These are phyloP conservation scores for Suillus discolor DNA, from an alignment of 768 basidiomycete species.

Conservation along the genomic window DNA sequence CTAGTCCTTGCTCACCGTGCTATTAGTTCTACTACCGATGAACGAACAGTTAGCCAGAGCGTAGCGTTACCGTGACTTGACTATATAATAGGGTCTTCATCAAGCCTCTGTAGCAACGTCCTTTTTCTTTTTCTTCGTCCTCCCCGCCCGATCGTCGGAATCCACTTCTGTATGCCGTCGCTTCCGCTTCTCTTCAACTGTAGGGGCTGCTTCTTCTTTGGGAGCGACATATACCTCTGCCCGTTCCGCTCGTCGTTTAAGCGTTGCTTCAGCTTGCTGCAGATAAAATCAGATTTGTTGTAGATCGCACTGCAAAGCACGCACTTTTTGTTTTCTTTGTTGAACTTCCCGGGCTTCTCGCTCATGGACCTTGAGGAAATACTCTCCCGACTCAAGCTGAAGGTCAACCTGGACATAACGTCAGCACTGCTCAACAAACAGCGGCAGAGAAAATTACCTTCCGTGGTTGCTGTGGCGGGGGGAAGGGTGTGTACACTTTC, in stretches of 20 bases:
- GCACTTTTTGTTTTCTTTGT: constrained; percentile 69
- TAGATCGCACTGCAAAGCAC: background rate
- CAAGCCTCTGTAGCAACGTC: constrained; percentile 11
- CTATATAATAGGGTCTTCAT: too few species aligned
- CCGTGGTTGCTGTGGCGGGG: constrained; percentile 89
- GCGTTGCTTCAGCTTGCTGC: constrained; percentile 80
- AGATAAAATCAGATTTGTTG: constrained; percentile 9
- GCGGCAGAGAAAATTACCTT: constrained; percentile 56
- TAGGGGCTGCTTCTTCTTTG: constrained; percentile 69
- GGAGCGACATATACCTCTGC: constrained; percentile 91
- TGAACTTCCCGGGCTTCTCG: constrained; percentile 77
- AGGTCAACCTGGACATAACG: constrained; percentile 68
- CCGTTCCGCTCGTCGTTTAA: constrained; percentile 74
- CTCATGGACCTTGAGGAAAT: constrained; percentile 92
- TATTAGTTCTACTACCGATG: too few species aligned
- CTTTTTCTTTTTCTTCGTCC: constrained; percentile 44
- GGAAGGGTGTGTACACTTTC: constrained; percentile 98
- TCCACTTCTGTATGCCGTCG: constrained; percentile 45
- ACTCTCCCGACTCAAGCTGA: constrained; percentile 95
- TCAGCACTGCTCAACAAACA: constrained; percentile 10
- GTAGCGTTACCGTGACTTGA: too few species aligned
- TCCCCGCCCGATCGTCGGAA: constrained; percentile 35
- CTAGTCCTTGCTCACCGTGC: too few species aligned
- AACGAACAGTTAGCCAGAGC: too few species aligned
- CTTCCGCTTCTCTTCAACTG: constrained; percentile 78